These are phyloP conservation scores for Yarrowia osloensis DNA, from an alignment of 805 yeast genomes.

Conservation along the genomic window DNA sequence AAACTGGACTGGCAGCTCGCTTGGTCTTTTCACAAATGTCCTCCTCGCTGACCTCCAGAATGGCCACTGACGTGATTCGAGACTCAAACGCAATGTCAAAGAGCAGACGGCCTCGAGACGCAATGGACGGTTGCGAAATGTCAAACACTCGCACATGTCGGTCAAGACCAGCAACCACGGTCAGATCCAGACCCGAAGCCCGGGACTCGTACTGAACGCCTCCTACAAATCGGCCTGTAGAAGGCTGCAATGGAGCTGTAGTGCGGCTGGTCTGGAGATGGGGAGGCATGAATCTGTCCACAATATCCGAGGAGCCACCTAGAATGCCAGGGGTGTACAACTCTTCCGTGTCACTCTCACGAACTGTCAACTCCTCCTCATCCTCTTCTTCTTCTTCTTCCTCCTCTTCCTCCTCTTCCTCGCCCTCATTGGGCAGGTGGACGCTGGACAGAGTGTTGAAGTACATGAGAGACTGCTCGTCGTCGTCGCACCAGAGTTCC, in stretches of 20 bases:
- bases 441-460: conserved; percentile 26
- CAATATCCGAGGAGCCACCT: background rate
- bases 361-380: background rate
- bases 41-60: conserved; percentile 17
- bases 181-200: conserved; percentile 7
- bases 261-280: background rate
- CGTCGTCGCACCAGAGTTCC: conserved; percentile 19
- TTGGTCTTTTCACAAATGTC: conserved; percentile 15
- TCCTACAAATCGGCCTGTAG: conserved; percentile 1
- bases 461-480: conserved; percentile 28
- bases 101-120: conserved; percentile 5
- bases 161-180: conserved; percentile 19
- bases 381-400: background rate
- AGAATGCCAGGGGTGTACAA: background rate
- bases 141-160: conserved; percentile 15
- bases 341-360: conserved; percentile 10
- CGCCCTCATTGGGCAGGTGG: conserved; percentile 8
- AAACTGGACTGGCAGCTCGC: conserved; percentile 6
- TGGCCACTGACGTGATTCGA: conserved; percentile 4
- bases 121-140: conserved; percentile 3
- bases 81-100: conserved; percentile 17
- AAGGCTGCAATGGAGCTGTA: background rate
- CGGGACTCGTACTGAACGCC: conserved; percentile 20
- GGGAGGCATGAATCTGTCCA: conserved; percentile 20
- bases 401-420: conserved; percentile 5